Conservation (phyloP, 2,329 filamentous ascomycete species). For the Colletotrichum incanum region DNA sequence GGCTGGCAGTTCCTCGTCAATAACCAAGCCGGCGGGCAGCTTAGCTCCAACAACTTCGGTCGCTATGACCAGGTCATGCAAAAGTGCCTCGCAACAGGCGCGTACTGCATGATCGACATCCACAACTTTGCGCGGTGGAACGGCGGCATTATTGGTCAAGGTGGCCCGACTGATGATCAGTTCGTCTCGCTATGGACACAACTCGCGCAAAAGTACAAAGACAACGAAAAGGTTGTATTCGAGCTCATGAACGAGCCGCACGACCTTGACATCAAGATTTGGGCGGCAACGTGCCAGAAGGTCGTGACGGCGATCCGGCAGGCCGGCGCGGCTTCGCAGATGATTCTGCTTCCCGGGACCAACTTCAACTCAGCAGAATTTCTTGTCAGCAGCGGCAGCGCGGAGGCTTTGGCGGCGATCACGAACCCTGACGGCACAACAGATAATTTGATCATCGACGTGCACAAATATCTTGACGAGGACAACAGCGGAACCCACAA, state of each 20-base stretch:
- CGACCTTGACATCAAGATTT: constrained; percentile 69
- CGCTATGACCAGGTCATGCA: constrained; percentile 71
- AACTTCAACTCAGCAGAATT: constrained; percentile 69
- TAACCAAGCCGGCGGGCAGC: constrained; percentile 63
- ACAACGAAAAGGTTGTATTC: constrained; percentile 70
- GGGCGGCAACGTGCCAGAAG: constrained; percentile 74
- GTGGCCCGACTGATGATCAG: constrained; percentile 72
- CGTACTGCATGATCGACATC: constrained; percentile 72
- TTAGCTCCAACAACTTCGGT: constrained; percentile 64
- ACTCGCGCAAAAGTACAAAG: constrained; percentile 71
- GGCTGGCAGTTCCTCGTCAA: constrained; percentile 74
- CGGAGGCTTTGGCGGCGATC: constrained; percentile 65
- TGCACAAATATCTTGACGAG: constrained; percentile 74
- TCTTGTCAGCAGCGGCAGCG: constrained; percentile 65
- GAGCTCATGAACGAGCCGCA: constrained; percentile 82
- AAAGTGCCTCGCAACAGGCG: constrained; percentile 69
- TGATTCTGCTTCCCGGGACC: constrained; percentile 76
- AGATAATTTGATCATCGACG: constrained; percentile 70
- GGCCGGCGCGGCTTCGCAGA: constrained; percentile 74
- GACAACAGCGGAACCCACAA: constrained; percentile 69
- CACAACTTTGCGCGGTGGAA: constrained; percentile 76
- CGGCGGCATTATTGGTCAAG: constrained; percentile 75
- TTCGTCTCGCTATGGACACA: constrained; percentile 73
- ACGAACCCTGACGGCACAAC: constrained; percentile 73
- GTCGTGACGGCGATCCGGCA: constrained; percentile 77